phyloP scores from a whole-genome alignment of 306 rosid genomes.

The Lathyrus sativus region DNA sequence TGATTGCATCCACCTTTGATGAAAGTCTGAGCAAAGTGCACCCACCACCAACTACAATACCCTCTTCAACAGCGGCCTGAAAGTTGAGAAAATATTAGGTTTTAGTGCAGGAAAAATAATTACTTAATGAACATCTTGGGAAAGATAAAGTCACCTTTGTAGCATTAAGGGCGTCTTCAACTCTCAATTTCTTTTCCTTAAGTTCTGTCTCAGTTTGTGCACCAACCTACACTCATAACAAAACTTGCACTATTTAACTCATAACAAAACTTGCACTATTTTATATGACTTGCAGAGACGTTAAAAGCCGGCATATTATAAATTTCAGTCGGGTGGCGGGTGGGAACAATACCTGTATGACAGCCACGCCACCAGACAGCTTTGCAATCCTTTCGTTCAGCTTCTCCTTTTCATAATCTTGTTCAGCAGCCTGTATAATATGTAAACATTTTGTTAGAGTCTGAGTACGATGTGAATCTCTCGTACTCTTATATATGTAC shows the following conservation, averaged over 20 bases:
- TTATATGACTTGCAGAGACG: background rate
- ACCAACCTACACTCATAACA: slow-evolving; percentile 66
- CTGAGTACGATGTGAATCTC: background rate
- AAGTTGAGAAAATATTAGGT: slow-evolving; percentile 29
- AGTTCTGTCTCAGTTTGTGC: slow-evolving; percentile 99
- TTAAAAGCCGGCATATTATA: background rate
- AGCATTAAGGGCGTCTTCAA: slow-evolving; percentile 98
- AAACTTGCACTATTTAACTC: background rate
- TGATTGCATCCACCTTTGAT: slow-evolving; percentile 21
- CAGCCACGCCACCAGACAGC: slow-evolving; percentile 97
- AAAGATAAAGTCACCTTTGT: slow-evolving; percentile 67
- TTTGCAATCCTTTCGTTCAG: slow-evolving; percentile 93
- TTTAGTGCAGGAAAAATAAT: background rate
- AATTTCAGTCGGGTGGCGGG: background rate
- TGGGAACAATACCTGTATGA: slow-evolving; percentile 66
- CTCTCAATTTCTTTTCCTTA: slow-evolving; percentile 95
- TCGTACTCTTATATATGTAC: background rate
- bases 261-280: background rate
- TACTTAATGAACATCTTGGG: background rate
- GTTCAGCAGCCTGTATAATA: slow-evolving; percentile 78
- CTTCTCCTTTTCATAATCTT: slow-evolving; percentile 92
- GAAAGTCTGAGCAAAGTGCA: slow-evolving; percentile 29
- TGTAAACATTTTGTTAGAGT: background rate
- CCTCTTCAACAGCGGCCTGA: slow-evolving; percentile 99
- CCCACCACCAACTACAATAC: slow-evolving; percentile 60